A percentile compares a stretch with the other conserved stretches of the same genome.
These are phyloP conservation scores for Flaveria bidentis DNA, from an alignment of 129 eudicot species.

Conservation along the genomic window DNA sequence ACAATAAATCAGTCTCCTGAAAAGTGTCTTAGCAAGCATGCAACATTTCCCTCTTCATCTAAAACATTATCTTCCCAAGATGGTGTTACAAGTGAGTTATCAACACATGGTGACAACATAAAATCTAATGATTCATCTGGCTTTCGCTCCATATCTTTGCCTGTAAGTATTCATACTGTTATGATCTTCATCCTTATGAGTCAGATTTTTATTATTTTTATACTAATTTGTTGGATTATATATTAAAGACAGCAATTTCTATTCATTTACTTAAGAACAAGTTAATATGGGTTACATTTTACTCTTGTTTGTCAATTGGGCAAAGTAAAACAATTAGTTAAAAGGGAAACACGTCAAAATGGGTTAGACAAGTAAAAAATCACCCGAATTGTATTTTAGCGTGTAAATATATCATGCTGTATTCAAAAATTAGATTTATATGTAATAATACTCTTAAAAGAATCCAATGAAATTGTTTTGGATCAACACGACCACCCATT, in stretches of 20 bases:
- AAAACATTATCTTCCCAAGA: slow-evolving; percentile 24
- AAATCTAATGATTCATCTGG: slow-evolving; percentile 31
- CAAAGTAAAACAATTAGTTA: neutral
- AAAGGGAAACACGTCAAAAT: neutral
- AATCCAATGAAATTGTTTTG: neutral
- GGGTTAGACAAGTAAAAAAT: neutral
- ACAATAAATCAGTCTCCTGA: slow-evolving; percentile 27
- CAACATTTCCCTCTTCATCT: slow-evolving; percentile 51
- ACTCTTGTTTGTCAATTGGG: slow-evolving; percentile 4
- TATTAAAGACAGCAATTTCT: neutral
- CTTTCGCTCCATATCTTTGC: slow-evolving; percentile 51
- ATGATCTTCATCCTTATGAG: neutral
- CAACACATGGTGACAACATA: slow-evolving; percentile 25
- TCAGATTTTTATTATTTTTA: neutral
- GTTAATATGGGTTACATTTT: neutral
- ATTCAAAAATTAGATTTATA: neutral
- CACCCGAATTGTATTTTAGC: neutral
- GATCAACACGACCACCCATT: neutral
- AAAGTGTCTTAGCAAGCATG: slow-evolving; percentile 49
- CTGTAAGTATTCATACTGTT: slow-evolving; percentile 53
- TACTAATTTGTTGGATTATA: neutral
- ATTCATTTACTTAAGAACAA: slow-evolving; percentile 2
- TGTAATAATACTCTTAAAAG: neutral
- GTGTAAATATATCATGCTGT: neutral
- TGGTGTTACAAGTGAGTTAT: slow-evolving; percentile 27